Conservation (phyloP, 345 rosid species). For the Durio zibethinus region DNA sequence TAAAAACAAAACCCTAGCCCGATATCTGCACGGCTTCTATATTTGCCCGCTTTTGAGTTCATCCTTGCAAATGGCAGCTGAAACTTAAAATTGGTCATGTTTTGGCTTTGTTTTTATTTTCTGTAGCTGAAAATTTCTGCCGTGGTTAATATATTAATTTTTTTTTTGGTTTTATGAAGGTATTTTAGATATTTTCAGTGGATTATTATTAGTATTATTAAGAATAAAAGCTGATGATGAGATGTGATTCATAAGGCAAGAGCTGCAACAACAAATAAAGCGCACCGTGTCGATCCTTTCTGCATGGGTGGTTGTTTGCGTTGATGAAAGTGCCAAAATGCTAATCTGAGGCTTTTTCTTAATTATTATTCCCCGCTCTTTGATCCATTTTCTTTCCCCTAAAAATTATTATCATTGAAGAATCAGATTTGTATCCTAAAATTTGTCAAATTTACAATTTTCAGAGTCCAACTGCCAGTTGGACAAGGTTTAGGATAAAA, state of each 20-base stretch:
- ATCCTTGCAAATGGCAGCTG: not conserved
- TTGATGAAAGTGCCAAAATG: conserved; percentile 15
- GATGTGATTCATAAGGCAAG: conserved; percentile 17
- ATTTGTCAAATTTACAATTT: too few relatives aligned
- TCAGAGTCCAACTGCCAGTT: too few relatives aligned
- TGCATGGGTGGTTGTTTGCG: conserved; percentile 9
- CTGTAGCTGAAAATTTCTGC: too few relatives aligned
- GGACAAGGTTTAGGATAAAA: not conserved
- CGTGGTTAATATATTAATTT: too few relatives aligned
- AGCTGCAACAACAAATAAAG: conserved; percentile 30
- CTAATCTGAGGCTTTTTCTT: conserved; percentile 11
- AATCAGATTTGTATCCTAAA: too few relatives aligned
- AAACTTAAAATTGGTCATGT: too few relatives aligned
- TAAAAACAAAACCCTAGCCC: not conserved
- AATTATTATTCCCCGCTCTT: not conserved
- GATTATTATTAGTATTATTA: not conserved
- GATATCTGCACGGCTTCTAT: not conserved
- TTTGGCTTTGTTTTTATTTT: too few relatives aligned
- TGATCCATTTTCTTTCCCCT: not conserved
- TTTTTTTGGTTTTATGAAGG: too few relatives aligned
- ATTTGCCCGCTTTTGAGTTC: not conserved
- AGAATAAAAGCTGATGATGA: not conserved
- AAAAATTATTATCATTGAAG: too few relatives aligned
- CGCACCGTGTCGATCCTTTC: conserved; percentile 8
- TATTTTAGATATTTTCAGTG: not conserved